Conservation (phyloP, 73 alveolate species). For the Paramecium primaurelia region DNA sequence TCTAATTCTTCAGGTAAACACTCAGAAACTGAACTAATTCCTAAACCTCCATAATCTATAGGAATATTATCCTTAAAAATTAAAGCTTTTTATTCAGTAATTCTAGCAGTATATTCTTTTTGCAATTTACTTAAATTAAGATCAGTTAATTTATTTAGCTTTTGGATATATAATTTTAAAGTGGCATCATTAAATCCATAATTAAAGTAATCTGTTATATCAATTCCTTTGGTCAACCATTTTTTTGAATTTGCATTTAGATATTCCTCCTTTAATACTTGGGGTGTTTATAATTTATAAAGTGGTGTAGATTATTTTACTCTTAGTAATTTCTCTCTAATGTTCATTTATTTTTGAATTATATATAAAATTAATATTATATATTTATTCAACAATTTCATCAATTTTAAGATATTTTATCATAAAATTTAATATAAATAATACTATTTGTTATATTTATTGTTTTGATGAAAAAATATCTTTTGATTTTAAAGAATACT, state of each 20-base stretch:
- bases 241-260: neutral
- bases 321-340: neutral
- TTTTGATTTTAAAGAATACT: no score
- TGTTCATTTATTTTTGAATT: neutral
- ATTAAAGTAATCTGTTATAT: conserved; percentile 46
- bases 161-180: neutral
- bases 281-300: conserved; percentile 1
- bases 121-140: neutral
- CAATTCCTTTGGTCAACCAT: conserved; percentile 17
- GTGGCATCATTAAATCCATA: conserved; percentile 52
- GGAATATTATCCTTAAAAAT: conserved; percentile 28
- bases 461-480: no score
- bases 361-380: neutral
- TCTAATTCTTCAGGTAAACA: neutral
- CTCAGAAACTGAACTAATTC: neutral
- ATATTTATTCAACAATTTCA: neutral
- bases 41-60: conserved; percentile 23
- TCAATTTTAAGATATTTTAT: no score
- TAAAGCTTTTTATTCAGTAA: neutral
- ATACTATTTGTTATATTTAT: no score
- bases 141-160: neutral
- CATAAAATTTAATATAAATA: no score
- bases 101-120: neutral
- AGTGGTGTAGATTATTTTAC: neutral
- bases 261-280: neutral